Evolutionary conservation across 768 basidiomycete species (phyloP), one percentile per base, ranked within the genome.

Genomic region (Calocybe gangraenosa): DNA sequence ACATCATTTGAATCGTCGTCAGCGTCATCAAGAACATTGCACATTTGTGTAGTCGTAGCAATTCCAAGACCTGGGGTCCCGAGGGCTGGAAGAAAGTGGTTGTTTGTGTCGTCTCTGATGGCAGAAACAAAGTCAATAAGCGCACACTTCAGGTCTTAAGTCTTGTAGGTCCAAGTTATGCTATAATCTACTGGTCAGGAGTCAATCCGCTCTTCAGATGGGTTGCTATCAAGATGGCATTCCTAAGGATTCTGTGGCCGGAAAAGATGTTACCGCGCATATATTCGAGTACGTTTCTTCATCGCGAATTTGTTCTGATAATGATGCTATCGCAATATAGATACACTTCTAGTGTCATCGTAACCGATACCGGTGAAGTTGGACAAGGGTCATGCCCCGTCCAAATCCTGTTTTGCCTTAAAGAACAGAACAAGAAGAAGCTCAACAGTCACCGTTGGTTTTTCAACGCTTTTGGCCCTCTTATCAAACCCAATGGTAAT

Each of bases 381-480:
- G 80, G 82, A 0, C 71, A 75, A 40, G 78, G 82, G n/a, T 66
- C 76, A 1, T 89, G 87, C 57, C 84, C 92, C 0, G 81, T 91
- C 47, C 94, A 93, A 64, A 75, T 90, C 54, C 70, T 98, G 37
- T 93, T 93, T 70, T 92, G 91, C 59, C 69, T 94, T 58, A 94
- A 94, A 65, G 92, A 94, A 63, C 88, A 91, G 69, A 96, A 94
- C 75, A 92, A 92, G 75, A 94, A 95, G 75, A 95, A 96, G 64
- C 75, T 95, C 56, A 95, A 95, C 70, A 88, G 86, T 55, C 92
- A 96, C 58, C 79, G 93, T 15, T 96, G 93, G 93, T 95, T 95
- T 74, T 95, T 96, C 77, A 96, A 96, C 58, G 93, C 90, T 0
- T 89, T 95, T 52, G 88, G 89, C 17, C 90, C 92, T 19, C 71